These are phyloP conservation scores for Rhynchospora pubera DNA, from an alignment of 176 grass and related monocot species.

Conservation along the genomic window DNA sequence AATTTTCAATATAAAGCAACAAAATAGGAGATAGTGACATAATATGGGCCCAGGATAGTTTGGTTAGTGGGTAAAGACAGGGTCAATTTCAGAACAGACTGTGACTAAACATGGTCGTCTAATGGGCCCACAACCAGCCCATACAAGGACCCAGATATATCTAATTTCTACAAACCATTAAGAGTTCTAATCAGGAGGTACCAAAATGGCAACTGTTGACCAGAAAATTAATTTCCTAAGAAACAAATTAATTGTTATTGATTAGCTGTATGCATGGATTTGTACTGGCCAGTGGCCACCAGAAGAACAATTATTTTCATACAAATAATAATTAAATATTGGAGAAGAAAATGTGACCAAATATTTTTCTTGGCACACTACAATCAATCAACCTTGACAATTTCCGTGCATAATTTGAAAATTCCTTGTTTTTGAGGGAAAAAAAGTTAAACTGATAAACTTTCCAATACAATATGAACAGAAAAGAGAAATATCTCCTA, in stretches of 20 bases:
- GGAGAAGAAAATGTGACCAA: not conserved
- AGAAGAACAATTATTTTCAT: not conserved
- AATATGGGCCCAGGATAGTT: not conserved
- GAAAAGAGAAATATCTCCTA: not conserved
- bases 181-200: not conserved
- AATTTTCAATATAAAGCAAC: not conserved
- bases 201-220: not conserved
- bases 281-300: not conserved
- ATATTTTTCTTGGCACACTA: not conserved
- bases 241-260: not conserved
- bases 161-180: not conserved
- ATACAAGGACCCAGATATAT: slow-evolving; percentile 13
- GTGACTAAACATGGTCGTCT: slow-evolving; percentile 1
- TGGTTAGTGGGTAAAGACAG: slow-evolving; percentile 1
- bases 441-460: not conserved
- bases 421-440: not conserved
- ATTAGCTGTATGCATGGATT: not conserved
- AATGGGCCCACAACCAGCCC: not conserved
- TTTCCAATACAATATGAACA: not conserved
- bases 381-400: not conserved
- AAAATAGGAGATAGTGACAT: not conserved
- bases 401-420: not conserved
- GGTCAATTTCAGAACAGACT: slow-evolving; percentile 12
- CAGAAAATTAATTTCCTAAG: not conserved
- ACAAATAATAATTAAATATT: not conserved